Evolutionary conservation across 371 early-diverging fungal species (phyloP).

Genomic region (Actinomortierella ambigua): DNA sequence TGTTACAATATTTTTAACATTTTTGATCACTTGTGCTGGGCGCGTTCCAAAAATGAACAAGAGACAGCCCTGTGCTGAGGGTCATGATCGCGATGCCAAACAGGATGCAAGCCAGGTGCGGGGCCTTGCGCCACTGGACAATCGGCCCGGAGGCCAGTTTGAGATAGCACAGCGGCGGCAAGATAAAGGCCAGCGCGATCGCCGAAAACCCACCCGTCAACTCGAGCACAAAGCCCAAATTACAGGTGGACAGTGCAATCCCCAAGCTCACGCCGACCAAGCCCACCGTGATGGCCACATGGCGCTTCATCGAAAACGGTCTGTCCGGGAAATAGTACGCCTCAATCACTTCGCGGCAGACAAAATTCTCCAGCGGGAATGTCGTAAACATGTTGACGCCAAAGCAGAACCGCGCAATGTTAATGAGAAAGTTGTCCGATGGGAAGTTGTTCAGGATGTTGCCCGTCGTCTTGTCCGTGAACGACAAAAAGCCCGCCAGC

Average conservation of each 20-base stretch:
- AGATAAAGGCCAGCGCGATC: slow-evolving; percentile 78
- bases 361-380: slow-evolving; percentile 76
- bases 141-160: slow-evolving; percentile 62
- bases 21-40: no score
- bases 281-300: slow-evolving; percentile 64
- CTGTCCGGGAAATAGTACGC: slow-evolving; percentile 59
- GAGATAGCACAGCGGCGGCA: slow-evolving; percentile 74
- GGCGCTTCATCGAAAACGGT: slow-evolving; percentile 57
- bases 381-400: slow-evolving; percentile 87
- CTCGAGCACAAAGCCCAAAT: slow-evolving; percentile 78
- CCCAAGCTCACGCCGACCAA: slow-evolving; percentile 59
- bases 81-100: slow-evolving; percentile 74
- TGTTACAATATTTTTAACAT: no score
- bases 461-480: slow-evolving; percentile 77
- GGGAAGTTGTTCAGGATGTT: slow-evolving; percentile 85
- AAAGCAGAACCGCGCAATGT: slow-evolving; percentile 79
- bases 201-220: slow-evolving; percentile 82
- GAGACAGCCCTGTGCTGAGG: slow-evolving; percentile 59
- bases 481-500: slow-evolving; percentile 66
- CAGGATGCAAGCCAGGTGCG: slow-evolving; percentile 62
- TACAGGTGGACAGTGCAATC: slow-evolving; percentile 69
- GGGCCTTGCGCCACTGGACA: slow-evolving; percentile 57
- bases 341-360: slow-evolving; percentile 78
- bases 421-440: slow-evolving; percentile 70
- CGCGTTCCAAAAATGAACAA: slow-evolving; percentile 32